Conservation (phyloP, 2,329 filamentous ascomycete species). For the Colletotrichum siamense region DNA sequence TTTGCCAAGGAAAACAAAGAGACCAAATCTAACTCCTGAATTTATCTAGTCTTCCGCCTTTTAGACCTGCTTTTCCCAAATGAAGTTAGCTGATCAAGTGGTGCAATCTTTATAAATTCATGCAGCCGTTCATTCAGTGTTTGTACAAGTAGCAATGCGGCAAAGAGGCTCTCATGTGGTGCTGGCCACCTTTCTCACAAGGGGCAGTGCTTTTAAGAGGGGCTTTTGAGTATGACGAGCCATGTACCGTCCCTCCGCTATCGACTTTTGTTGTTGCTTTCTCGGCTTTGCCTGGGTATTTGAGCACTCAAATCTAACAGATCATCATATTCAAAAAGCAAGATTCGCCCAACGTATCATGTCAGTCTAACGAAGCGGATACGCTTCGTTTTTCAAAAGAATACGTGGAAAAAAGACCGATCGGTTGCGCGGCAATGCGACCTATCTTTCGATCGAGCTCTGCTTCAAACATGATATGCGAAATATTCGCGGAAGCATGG, state of each 20-base stretch:
- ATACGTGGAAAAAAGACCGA: rapidly evolving
- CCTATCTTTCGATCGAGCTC: not conserved
- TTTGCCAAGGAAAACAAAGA: not conserved
- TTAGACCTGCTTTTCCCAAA: not conserved
- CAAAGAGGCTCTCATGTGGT: not conserved
- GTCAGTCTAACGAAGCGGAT: not conserved
- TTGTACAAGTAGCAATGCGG: not conserved
- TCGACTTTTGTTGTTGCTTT: not conserved
- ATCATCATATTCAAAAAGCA: not conserved
- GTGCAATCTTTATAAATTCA: rapidly evolving
- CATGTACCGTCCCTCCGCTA: not conserved
- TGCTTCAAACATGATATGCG: not conserved
- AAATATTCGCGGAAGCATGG: not conserved
- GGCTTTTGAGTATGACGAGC: too few relatives aligned
- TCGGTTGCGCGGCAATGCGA: not conserved
- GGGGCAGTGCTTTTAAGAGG: not conserved
- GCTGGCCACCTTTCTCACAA: too few relatives aligned
- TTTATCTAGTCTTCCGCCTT: rapidly evolving
- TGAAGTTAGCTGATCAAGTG: not conserved
- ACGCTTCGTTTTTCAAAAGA: not conserved
- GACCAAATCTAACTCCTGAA: not conserved
- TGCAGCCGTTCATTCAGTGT: not conserved
- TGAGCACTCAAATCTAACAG: rapidly evolving
- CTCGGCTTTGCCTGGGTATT: not conserved
- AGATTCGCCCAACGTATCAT: rapidly evolving